These are phyloP conservation scores for Boeremia lycopersici DNA, from an alignment of 2,329 filamentous ascomycete species.

Conservation along the genomic window DNA sequence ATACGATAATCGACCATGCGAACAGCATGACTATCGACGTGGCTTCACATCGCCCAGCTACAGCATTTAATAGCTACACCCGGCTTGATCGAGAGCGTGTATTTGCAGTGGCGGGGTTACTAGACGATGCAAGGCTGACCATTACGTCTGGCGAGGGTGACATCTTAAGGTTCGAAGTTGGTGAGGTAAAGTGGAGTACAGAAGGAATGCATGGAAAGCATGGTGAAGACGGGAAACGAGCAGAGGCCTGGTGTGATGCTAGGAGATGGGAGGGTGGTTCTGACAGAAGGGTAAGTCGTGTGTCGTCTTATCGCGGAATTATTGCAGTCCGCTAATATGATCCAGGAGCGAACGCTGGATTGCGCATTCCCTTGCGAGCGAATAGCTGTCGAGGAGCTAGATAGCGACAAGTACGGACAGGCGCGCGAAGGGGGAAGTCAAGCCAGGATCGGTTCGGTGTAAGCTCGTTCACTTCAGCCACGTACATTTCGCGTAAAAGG, in stretches of 20 bases:
- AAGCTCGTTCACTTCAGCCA: too few relatives aligned
- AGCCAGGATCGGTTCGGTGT: background rate
- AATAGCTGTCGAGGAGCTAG: background rate
- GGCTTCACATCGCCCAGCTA: constrained; percentile 13
- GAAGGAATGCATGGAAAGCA: background rate
- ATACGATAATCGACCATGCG: constrained; percentile 18
- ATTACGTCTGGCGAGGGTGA: background rate
- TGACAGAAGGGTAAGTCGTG: background rate
- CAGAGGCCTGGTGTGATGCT: background rate
- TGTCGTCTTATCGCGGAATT: too few relatives aligned
- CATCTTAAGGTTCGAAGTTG: background rate
- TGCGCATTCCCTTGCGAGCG: constrained; percentile 4
- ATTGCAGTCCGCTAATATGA: background rate
- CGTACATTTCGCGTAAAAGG: too few relatives aligned
- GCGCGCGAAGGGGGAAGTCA: background rate
- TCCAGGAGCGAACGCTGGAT: constrained; percentile 1
- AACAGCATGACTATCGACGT: constrained; percentile 23
- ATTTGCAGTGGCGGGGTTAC: constrained; percentile 19
- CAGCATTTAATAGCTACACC: constrained; percentile 20
- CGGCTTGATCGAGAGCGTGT: constrained; percentile 7
- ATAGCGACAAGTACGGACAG: background rate
- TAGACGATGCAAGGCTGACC: constrained; percentile 15
- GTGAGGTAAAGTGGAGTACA: background rate
- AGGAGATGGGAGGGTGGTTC: background rate
- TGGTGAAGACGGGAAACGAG: background rate